Evolutionary conservation across 2,329 filamentous ascomycete species (phyloP).

Genomic region (Neurospora sp.): DNA sequence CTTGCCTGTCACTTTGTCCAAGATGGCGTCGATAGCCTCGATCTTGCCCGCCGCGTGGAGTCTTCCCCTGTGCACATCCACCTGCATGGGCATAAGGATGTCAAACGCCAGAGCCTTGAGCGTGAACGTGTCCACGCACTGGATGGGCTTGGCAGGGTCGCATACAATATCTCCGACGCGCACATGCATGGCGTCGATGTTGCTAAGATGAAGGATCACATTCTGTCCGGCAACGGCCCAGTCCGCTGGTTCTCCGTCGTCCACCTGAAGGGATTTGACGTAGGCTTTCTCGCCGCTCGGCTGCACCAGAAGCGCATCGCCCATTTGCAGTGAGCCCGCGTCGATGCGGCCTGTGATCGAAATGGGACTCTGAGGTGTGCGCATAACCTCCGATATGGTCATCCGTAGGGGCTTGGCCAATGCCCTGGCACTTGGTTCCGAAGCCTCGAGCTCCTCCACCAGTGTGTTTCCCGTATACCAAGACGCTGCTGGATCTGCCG

Average conservation of each 20-base stretch:
- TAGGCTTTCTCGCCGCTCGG: conserved; percentile 73
- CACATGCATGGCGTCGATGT: conserved; percentile 78
- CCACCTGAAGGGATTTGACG: conserved; percentile 73
- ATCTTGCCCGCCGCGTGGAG: conserved; percentile 72
- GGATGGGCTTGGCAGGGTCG: conserved; percentile 54
- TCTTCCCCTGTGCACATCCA: conserved; percentile 82
- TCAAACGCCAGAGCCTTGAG: conserved; percentile 86
- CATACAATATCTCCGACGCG: conserved; percentile 83
- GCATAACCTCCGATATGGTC: conserved; percentile 80
- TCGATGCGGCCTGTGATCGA: conserved; percentile 83
- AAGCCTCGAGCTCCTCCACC: conserved; percentile 76
- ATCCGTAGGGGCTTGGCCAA: conserved; percentile 74
- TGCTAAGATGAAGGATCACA: conserved; percentile 68
- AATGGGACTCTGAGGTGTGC: conserved; percentile 69
- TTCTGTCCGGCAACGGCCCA: conserved; percentile 95
- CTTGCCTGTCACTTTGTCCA: conserved; percentile 74
- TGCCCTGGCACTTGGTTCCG: conserved; percentile 60
- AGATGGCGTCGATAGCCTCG: conserved; percentile 55
- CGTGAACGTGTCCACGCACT: conserved; percentile 63
- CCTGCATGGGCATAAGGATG: conserved; percentile 74
- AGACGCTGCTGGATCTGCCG: conserved; percentile 44
- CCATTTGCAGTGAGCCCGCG: conserved; percentile 71
- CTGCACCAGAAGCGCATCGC: conserved; percentile 69
- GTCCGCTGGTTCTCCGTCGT: conserved; percentile 56
- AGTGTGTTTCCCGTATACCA: conserved; percentile 81